Evolutionary conservation across 495 filamentous ascomycete genomes (phyloP), one percentile per base, ranked within the genome.

Genomic region (Chaetomium cochliodes): DNA sequence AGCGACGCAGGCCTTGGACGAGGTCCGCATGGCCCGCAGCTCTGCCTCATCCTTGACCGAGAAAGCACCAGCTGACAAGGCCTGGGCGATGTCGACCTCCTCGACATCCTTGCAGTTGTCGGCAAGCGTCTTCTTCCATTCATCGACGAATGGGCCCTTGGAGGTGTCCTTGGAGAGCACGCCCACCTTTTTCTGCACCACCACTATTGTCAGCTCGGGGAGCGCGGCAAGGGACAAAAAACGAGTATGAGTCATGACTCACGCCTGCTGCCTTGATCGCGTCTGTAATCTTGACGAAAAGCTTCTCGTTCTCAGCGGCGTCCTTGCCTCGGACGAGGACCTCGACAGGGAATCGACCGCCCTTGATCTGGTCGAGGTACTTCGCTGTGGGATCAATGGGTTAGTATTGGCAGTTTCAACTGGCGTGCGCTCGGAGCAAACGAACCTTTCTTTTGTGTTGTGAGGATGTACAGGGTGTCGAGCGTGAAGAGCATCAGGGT

Each of bases 11-110:
- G 93, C 93, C 70, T 93, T 87, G 16, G 94, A 96, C 4, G 94
- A 92, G 69, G 92, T 93, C 51, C 96, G 87, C 84, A 98, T 96
- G 1, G 88, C 87, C 50, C 96, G 92, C 82, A 98, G 79, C 76
- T 99, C 94, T 65, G 89, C 88, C 63, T 97, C 93, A 76, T 97
- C 96, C 77, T 99, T 99, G 64, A 97, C 85, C n/a, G 96, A 87
- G 73, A 99, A 88, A 39, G 90, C 91, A 50, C 87, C 87, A 1
- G 84, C 76, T 13, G 93, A 98, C 64, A 99, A 81, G 7, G 91
- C 93, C 16, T 84, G 77, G 12, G 88, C 80, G 61, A 97, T 89
- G 69, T 99, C 96, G 28, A 96, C 87, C 73, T 97, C 90, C 74
- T 98, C 92, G 8, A 90, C 75, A 58, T 97, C 93, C 70, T 91